A percentile compares a stretch with the other conserved stretches of the same genome.
phyloP scores from a whole-genome alignment of 208 protist species.

The Porcisia deanei region DNA sequence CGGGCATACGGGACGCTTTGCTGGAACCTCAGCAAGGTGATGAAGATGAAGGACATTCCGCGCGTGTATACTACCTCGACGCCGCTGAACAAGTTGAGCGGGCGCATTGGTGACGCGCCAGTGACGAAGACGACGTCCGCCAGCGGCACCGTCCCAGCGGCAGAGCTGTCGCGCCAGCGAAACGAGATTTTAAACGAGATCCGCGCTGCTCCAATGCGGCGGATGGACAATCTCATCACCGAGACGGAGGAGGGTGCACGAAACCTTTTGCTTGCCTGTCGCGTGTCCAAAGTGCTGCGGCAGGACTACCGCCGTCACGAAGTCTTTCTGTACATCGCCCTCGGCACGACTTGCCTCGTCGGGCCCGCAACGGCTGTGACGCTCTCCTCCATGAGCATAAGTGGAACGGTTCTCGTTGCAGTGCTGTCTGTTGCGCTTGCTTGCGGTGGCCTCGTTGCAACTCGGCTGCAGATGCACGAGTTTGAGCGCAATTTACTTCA shows the following conservation, averaged over 20 bases:
- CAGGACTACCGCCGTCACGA: slow-evolving; percentile 44
- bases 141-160: slow-evolving; percentile 30
- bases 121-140: neutral
- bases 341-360: slow-evolving; percentile 21
- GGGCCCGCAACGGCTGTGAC: slow-evolving; percentile 17
- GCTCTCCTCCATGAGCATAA: slow-evolving; percentile 29
- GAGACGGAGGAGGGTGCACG: slow-evolving; percentile 67
- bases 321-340: slow-evolving; percentile 14
- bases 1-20: slow-evolving; percentile 89
- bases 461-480: slow-evolving; percentile 23
- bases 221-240: slow-evolving; percentile 78
- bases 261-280: slow-evolving; percentile 52
- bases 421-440: slow-evolving; percentile 20
- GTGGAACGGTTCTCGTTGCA: slow-evolving; percentile 17
- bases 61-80: slow-evolving; percentile 91
- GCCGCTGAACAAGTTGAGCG: slow-evolving; percentile 14
- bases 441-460: slow-evolving; percentile 15
- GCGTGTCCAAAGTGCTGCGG: slow-evolving; percentile 47
- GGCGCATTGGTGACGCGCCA: neutral
- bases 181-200: slow-evolving; percentile 62
- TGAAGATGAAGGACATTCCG: slow-evolving; percentile 90
- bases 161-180: slow-evolving; percentile 59
- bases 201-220: slow-evolving; percentile 58
- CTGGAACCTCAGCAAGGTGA: slow-evolving; percentile 92
- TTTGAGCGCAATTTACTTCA: slow-evolving; percentile 33